Evolutionary conservation across 352 stramenopile genomes (phyloP), one percentile per base, ranked within the genome.

Genomic region (Phytophthora kernoviae): DNA sequence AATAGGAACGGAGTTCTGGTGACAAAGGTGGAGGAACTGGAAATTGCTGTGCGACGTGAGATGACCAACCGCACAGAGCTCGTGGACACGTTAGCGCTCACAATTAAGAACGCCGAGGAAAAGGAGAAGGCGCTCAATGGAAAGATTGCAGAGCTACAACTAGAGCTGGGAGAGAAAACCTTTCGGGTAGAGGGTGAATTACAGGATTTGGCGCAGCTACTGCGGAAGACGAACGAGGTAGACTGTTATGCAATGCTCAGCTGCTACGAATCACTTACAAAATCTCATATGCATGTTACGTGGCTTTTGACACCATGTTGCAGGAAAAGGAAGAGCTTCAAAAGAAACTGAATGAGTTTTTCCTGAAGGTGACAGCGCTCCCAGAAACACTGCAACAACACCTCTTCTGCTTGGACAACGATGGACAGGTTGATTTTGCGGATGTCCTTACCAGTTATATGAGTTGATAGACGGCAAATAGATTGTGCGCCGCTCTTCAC

Each of bases 271-370:
- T 15, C 12, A 17, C 10, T 40, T 8, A n/a, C 6, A n/a, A 48
- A 21, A 17, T 14, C 40, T 27, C 14, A 46, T 51, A 4, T 39
- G 48, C 22, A 11, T 30, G 20, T 32, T 52, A 15, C 9, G n/a
- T 39, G 7, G 11, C 30, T 18, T 37, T 39, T 53, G 24, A 6
- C 24, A 7, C 6, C 24, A 30, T 30, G 24, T n/a, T 56, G 8
- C 21, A 94, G 81, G 86, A 94, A 39, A 91, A 89, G 46, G 77
- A 90, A 17, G 81, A 92, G 53, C 68, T 94, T 8, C 86, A 92
- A 65, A 89, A 85, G 54, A 85, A 87, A 40, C 67, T 93, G 11
- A 88, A 81, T 62, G 80, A 90, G 18, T 85, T 94, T 58, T 87
- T 92, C 42, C 62, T 93, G 14, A 84, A 85, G 34, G 75, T 92